Evolutionary conservation across 805 yeast genomes (phyloP), one percentile per base, ranked within the genome.

Genomic region (Starmera pachycereana): DNA sequence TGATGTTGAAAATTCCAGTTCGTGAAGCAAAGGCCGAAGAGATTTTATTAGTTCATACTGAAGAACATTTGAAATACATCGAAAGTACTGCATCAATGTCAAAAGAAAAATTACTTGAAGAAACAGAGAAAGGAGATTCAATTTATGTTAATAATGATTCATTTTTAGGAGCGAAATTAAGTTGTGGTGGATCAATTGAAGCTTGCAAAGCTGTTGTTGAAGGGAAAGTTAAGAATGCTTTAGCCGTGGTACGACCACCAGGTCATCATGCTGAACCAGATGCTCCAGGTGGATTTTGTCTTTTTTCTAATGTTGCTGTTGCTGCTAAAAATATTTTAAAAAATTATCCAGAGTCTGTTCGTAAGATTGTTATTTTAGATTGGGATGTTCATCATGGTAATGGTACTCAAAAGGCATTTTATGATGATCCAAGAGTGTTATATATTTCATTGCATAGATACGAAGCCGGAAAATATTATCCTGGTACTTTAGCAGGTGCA

Each of bases 321-420:
- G 97, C 98, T 2, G 95, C 97, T 13, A 83, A 83, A 53, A 78
- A 81, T 43, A 81, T 89, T 46, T 63, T 92, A 42, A 78, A 78
- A 49, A 69, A 74, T 41, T 90, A 87, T 58, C 96, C 97, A 0
- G 97, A 90, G 52, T 74, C 86, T 22, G 95, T 90, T 7, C 69
- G 95, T 46, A 74, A 74, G 50, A 85, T 92, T 32, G 76, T 87
- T 42, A 79, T 92, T 43, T 54, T 89, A 18, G 99, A 92, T 60
- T 92, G 99, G 99, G 99, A 92, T 61, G 88, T 92, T 37, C 99
- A 92, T 61, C 99, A 92, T 60, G 99, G 99, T 22, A 92, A 92
- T 60, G 99, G 99, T 32, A 92, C 99, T 1, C 98, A 92, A 60
- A 81, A 83, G 57, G 87, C 95, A 3, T 92, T 92, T 51, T 76